Evolutionary conservation across 2,329 filamentous ascomycete genomes (phyloP).

Genomic region (Ciborinia camelliae): DNA sequence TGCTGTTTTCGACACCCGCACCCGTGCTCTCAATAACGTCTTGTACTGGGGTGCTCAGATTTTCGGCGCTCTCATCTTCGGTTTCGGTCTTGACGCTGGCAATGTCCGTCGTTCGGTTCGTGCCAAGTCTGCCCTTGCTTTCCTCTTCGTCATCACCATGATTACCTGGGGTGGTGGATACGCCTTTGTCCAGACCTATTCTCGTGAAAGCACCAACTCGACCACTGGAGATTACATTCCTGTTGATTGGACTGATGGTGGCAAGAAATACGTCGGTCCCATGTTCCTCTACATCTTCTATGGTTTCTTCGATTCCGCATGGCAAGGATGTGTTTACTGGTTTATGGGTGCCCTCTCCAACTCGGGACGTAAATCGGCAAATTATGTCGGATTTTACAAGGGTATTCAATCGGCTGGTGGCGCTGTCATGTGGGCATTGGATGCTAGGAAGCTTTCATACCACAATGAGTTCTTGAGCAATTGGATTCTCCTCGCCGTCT

Average conservation of each 20-base stretch:
- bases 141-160: constrained; percentile 68
- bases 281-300: constrained; percentile 92
- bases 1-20: constrained; percentile 69
- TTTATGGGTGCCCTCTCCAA: constrained; percentile 93
- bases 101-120: constrained; percentile 60
- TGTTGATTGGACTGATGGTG: constrained; percentile 62
- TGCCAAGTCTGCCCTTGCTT: constrained; percentile 60
- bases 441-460: constrained; percentile 59
- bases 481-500: constrained; percentile 74
- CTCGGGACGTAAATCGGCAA: constrained; percentile 86
- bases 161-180: constrained; percentile 81
- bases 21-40: constrained; percentile 70
- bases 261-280: constrained; percentile 62
- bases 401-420: constrained; percentile 84
- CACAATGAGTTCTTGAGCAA: constrained; percentile 69
- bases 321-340: constrained; percentile 93
- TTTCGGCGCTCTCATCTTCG: constrained; percentile 69
- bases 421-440: constrained; percentile 71
- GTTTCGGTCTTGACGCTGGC: constrained; percentile 63
- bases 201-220: constrained; percentile 41
- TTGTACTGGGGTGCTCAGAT: constrained; percentile 82
- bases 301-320: constrained; percentile 82
- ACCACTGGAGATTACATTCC: constrained; percentile 23
- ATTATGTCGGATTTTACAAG: constrained; percentile 89
- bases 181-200: constrained; percentile 66